Evolutionary conservation across 202 grass and related monocot genomes (phyloP).

Genomic region (Setaria viridis): DNA sequence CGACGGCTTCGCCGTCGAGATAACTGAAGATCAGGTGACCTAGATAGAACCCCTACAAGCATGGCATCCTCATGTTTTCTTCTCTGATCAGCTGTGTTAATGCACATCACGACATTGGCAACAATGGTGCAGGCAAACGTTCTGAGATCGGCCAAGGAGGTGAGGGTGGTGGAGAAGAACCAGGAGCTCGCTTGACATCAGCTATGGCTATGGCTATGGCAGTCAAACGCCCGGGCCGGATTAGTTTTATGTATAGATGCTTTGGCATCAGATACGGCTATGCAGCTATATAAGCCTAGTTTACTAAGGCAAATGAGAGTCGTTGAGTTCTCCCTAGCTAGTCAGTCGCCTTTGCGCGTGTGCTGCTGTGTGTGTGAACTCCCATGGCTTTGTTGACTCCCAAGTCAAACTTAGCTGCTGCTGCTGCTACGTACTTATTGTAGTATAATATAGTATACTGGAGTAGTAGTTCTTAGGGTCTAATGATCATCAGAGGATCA

Average conservation of each 20-base stretch:
- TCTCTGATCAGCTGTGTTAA: background rate
- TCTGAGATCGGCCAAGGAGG: constrained; percentile 82
- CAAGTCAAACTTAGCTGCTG: constrained; percentile 54
- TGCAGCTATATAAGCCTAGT: constrained; percentile 29
- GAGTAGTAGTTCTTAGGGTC: constrained; percentile 35
- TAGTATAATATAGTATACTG: constrained; percentile 14
- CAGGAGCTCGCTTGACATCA: constrained; percentile 79
- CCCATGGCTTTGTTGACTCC: constrained; percentile 55
- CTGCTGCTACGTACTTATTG: background rate
- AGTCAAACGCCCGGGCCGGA: constrained; percentile 25
- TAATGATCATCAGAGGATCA: constrained; percentile 37
- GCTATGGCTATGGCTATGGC: background rate
- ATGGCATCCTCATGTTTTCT: background rate
- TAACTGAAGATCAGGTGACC: constrained; percentile 80
- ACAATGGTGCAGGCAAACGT: constrained; percentile 15
- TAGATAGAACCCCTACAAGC: no score
- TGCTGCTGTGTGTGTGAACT: constrained; percentile 47
- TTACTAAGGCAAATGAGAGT: constrained; percentile 40
- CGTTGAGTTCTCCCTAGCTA: constrained; percentile 32
- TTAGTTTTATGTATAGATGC: constrained; percentile 47
- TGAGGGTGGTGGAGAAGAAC: constrained; percentile 99
- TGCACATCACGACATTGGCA: background rate
- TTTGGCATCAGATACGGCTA: constrained; percentile 44
- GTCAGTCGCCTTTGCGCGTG: constrained; percentile 33
- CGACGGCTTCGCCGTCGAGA: constrained; percentile 93